Conservation (phyloP, 495 filamentous ascomycete genomes). For the Hyaloscypha hepaticicola region DNA sequence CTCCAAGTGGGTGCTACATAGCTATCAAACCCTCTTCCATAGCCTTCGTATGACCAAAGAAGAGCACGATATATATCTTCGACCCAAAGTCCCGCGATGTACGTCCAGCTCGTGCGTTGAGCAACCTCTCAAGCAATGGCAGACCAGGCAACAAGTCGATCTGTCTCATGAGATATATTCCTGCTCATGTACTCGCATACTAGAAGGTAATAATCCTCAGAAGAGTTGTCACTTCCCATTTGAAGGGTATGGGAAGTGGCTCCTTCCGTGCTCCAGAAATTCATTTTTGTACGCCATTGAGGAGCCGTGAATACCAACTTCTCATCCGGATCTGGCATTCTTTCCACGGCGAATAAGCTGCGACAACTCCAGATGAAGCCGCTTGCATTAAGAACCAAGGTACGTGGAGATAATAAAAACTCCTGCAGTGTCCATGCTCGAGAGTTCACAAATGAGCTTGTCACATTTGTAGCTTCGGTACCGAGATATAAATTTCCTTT, state of each 20-base stretch:
- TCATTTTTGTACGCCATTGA: background rate
- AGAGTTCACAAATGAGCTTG: background rate
- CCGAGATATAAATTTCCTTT: background rate
- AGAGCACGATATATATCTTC: slow-evolving; percentile 4
- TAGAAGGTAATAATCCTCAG: background rate
- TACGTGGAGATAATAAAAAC: slow-evolving; percentile 3
- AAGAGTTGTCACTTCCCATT: background rate
- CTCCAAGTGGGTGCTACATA: slow-evolving; percentile 9
- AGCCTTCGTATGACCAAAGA: background rate
- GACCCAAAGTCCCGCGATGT: slow-evolving; percentile 3
- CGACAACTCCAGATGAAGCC: background rate
- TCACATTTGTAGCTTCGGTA: background rate
- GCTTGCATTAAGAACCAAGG: background rate
- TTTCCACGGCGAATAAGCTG: background rate
- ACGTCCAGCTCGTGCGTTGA: background rate
- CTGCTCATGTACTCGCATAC: slow-evolving; percentile 1
- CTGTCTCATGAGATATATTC: background rate
- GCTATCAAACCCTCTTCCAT: background rate
- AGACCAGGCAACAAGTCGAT: background rate
- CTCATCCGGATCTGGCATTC: background rate
- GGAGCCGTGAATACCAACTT: background rate
- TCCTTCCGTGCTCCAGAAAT: no score
- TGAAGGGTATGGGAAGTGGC: no score
- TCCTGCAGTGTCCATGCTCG: slow-evolving; percentile 10
- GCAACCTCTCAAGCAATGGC: slow-evolving; percentile 7